Percentiles rank a stretch among this genome's conserved stretches.
Conservation (phyloP, 805 yeast genomes). For the Metschnikowia amazonensis region DNA sequence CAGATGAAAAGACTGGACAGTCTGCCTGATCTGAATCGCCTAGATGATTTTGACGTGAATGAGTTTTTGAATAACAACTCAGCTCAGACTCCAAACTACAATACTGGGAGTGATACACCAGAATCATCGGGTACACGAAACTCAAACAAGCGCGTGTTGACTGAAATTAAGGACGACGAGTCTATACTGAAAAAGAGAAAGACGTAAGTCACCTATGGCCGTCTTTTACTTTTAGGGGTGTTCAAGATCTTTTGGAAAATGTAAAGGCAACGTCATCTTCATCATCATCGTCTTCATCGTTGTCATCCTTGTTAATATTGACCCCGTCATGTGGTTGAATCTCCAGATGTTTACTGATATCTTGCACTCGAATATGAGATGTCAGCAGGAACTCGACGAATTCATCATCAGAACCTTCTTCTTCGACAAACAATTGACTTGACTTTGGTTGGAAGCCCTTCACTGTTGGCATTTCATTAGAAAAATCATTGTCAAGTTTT, state of each 20-base stretch:
- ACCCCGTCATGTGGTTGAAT: not conserved
- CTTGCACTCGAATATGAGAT: not conserved
- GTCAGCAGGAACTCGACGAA: not conserved
- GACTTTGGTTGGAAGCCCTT: constrained; percentile 17
- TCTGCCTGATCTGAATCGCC: constrained; percentile 8
- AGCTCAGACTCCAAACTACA: constrained; percentile 4
- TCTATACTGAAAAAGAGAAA: constrained; percentile 2
- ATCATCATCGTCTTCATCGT: constrained; percentile 8
- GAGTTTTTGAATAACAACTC: constrained; percentile 24
- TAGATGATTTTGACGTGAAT: constrained; percentile 33
- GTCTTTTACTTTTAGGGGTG: not conserved
- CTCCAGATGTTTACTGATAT: not conserved
- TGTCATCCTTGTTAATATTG: not conserved
- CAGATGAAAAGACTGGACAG: constrained; percentile 9
- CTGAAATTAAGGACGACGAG: constrained; percentile 13
- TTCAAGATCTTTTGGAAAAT: constrained; percentile 12
- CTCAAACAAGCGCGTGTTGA: constrained; percentile 9
- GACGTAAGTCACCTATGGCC: not conserved
- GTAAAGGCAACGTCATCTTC: constrained; percentile 13
- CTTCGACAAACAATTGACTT: constrained; percentile 15
- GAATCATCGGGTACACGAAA: not conserved
- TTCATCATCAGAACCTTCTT: constrained; percentile 4
- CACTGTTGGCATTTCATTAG: constrained; percentile 15
- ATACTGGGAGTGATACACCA: not conserved
- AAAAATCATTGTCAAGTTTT: constrained; percentile 8